Evolutionary conservation across 2,329 filamentous ascomycete genomes (phyloP).

Genomic region (Helotiales sp.): DNA sequence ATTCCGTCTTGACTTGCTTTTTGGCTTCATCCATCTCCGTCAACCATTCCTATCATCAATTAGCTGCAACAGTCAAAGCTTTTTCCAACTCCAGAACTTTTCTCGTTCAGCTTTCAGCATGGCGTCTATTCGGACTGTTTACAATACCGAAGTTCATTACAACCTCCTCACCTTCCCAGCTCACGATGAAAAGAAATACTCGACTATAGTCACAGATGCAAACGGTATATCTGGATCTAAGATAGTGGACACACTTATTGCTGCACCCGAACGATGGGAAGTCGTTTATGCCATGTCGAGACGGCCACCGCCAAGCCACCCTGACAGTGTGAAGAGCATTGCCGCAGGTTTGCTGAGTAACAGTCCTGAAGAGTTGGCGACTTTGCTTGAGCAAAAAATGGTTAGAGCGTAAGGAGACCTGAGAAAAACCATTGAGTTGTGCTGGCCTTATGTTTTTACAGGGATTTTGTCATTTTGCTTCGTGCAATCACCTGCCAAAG

Average conservation of each 20-base stretch:
- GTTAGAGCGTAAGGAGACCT: slow-evolving; percentile 16
- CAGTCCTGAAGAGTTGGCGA: slow-evolving; percentile 21
- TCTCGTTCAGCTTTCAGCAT: no score
- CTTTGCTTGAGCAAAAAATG: slow-evolving; percentile 15
- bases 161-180: slow-evolving; percentile 31
- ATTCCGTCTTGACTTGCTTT: no score
- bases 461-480: slow-evolving; percentile 30
- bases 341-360: slow-evolving; percentile 25
- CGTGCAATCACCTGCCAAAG: slow-evolving; percentile 22
- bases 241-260: slow-evolving; percentile 27
- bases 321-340: slow-evolving; percentile 17
- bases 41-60: no score
- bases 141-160: slow-evolving; percentile 33
- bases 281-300: slow-evolving; percentile 28
- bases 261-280: slow-evolving; percentile 27
- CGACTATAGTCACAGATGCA: slow-evolving; percentile 32
- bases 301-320: slow-evolving; percentile 18
- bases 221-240: slow-evolving; percentile 33
- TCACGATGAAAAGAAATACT: slow-evolving; percentile 25
- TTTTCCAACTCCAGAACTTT: no score
- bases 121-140: no score
- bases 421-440: background rate
- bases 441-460: background rate
- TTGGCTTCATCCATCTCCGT: no score
- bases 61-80: no score